Evolutionary conservation across 495 filamentous ascomycete genomes (phyloP).

Genomic region (Neurospora sp.): DNA sequence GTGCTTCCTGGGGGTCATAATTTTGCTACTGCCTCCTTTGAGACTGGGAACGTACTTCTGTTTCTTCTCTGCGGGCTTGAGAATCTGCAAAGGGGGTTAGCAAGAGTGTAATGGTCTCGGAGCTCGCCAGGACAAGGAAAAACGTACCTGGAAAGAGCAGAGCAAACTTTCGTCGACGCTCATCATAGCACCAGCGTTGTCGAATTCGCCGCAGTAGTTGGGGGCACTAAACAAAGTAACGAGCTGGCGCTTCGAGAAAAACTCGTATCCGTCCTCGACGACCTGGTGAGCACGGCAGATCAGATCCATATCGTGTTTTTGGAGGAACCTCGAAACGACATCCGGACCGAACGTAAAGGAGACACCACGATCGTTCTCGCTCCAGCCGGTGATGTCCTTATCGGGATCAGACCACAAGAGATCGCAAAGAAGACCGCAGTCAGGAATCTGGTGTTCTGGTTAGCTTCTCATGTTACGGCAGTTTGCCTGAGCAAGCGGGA

Average conservation of each 20-base stretch:
- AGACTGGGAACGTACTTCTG: conserved; percentile 98
- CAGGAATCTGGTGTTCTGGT: conserved; percentile 66
- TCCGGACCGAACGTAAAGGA: conserved; percentile 99
- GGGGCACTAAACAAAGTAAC: conserved; percentile 97
- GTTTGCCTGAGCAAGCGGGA: neutral
- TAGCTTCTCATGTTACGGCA: conserved; percentile 13
- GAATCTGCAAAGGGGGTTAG: conserved; percentile 52
- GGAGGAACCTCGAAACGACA: conserved; percentile 94
- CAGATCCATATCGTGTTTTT: conserved; percentile 99
- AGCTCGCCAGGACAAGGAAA: neutral
- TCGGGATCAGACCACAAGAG: conserved; percentile 97
- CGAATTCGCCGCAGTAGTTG: conserved; percentile 99
- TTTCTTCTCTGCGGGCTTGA: conserved; percentile 99
- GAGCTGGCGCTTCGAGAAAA: conserved; percentile 97
- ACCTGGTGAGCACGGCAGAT: conserved; percentile 99
- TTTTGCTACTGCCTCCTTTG: conserved; percentile 59
- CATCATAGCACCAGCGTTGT: conserved; percentile 99
- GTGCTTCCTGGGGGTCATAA: conserved; percentile 86
- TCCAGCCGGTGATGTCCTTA: conserved; percentile 99
- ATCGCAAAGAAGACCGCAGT: conserved; percentile 96
- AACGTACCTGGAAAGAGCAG: conserved; percentile 94
- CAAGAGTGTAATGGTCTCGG: conserved; percentile 1
- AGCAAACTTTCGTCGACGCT: conserved; percentile 98
- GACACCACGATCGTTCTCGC: conserved; percentile 96
- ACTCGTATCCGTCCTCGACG: conserved; percentile 98